Percentiles rank a stretch among this genome's conserved stretches.
phyloP scores from a whole-genome alignment of 2,329 filamentous ascomycete genomes.

The Sporothrix inflata region DNA sequence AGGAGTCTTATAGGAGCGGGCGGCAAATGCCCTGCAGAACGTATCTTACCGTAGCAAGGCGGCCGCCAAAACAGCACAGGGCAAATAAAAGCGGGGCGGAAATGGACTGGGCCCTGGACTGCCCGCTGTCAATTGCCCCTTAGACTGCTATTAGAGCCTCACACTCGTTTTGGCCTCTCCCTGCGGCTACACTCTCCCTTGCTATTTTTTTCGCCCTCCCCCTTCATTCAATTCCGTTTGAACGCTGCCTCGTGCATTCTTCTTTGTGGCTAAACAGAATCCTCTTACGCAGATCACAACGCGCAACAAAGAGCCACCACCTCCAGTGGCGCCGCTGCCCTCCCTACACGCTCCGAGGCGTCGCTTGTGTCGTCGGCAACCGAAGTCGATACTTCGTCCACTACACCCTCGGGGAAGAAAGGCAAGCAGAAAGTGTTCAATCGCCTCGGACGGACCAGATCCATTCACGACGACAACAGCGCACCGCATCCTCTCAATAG shows the following conservation, averaged over 20 bases:
- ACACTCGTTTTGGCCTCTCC: background rate
- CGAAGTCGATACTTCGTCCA: slow-evolving; percentile 25
- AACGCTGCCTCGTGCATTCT: slow-evolving; percentile 25
- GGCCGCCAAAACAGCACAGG: background rate
- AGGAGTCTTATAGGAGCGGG: background rate
- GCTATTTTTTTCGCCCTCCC: background rate
- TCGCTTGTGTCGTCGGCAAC: slow-evolving; percentile 52
- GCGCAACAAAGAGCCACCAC: slow-evolving; percentile 42
- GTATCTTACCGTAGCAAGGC: background rate
- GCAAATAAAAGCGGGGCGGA: background rate
- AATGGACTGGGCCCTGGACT: background rate
- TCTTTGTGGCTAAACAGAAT: slow-evolving; percentile 35
- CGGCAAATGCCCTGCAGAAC: slow-evolving; percentile 12
- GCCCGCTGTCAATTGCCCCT: slow-evolving; percentile 12
- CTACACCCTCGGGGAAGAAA: slow-evolving; percentile 46
- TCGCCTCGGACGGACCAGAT: slow-evolving; percentile 56
- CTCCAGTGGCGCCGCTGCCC: slow-evolving; percentile 32
- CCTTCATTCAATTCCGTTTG: slow-evolving; percentile 18
- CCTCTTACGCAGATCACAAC: slow-evolving; percentile 31
- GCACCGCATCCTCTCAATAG: slow-evolving; percentile 27
- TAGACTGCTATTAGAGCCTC: slow-evolving; percentile 8
- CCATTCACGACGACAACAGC: slow-evolving; percentile 51
- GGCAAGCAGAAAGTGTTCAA: slow-evolving; percentile 60
- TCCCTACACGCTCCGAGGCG: slow-evolving; percentile 57
- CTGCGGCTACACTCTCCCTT: slow-evolving; percentile 1